Evolutionary conservation across 148 eudicot genomes (phyloP).

Genomic region (Chenopodium album): DNA sequence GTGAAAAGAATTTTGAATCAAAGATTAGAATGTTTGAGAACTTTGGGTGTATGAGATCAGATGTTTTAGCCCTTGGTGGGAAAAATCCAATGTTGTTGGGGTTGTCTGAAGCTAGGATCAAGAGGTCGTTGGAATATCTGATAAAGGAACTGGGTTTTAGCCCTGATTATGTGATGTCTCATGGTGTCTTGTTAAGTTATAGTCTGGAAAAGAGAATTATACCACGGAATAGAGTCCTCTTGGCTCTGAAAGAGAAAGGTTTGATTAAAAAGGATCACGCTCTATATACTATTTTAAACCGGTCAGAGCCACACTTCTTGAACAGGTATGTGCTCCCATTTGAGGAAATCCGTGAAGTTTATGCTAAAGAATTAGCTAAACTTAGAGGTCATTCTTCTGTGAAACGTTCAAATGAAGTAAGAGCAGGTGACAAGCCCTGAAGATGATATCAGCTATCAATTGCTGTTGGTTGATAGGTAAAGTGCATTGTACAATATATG

Average conservation of each 20-base stretch:
- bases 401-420: neutral
- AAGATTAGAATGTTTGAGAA: slow-evolving; percentile 32
- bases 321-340: slow-evolving; percentile 20
- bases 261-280: slow-evolving; percentile 7
- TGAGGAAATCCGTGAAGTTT: slow-evolving; percentile 24
- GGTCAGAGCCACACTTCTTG: slow-evolving; percentile 21
- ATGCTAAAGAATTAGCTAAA: neutral
- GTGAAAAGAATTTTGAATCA: slow-evolving; percentile 1
- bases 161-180: slow-evolving; percentile 12
- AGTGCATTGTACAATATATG: neutral
- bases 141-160: slow-evolving; percentile 33
- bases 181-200: neutral
- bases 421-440: neutral
- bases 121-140: slow-evolving; percentile 17
- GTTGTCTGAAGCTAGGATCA: slow-evolving; percentile 16
- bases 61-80: slow-evolving; percentile 12
- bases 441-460: neutral
- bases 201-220: slow-evolving; percentile 32
- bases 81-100: slow-evolving; percentile 19
- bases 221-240: slow-evolving; percentile 30
- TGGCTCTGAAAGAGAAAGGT: slow-evolving; percentile 33
- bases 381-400: neutral
- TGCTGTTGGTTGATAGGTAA: neutral
- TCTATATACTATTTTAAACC: neutral
- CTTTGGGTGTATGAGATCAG: slow-evolving; percentile 36